Percentiles rank a stretch among this genome's conserved stretches.
phyloP scores from a whole-genome alignment of 805 yeast genomes.

The Spathaspora girioi region DNA sequence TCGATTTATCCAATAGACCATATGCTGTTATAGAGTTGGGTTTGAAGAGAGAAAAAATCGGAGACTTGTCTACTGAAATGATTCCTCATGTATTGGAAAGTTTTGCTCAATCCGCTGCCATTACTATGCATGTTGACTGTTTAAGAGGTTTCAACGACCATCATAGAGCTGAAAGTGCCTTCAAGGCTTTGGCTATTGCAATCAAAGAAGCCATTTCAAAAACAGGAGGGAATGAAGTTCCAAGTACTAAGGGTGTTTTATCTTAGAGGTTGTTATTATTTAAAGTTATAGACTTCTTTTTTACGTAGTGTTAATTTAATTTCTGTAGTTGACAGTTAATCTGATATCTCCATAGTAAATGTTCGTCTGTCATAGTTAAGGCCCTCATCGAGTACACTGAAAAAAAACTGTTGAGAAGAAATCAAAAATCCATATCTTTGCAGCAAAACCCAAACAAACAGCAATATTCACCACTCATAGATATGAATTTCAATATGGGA shows the following conservation, averaged over 20 bases:
- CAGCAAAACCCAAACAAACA: neutral
- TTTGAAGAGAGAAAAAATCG: constrained; percentile 86
- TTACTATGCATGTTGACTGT: constrained; percentile 93
- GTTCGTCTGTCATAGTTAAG: no score
- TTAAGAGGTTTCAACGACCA: constrained; percentile 93
- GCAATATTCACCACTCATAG: neutral
- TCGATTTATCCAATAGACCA: constrained; percentile 91
- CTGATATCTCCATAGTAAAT: no score
- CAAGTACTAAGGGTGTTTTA: constrained; percentile 94
- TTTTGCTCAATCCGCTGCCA: constrained; percentile 87
- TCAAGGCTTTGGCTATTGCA: constrained; percentile 94
- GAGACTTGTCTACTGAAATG: constrained; percentile 92
- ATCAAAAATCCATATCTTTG: neutral
- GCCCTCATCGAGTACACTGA: neutral
- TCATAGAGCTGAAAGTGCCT: constrained; percentile 93
- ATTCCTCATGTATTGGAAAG: constrained; percentile 95
- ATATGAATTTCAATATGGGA: neutral
- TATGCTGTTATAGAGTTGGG: constrained; percentile 88
- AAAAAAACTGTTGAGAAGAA: neutral
- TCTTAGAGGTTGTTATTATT: constrained; percentile 33
- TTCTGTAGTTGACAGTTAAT: neutral
- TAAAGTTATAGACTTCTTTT: neutral
- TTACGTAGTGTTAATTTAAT: neutral
- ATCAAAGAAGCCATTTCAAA: constrained; percentile 77
- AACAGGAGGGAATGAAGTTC: constrained; percentile 88